phyloP scores from a whole-genome alignment of 192 early-diverging fungal genomes.

The Backusella sp. region DNA sequence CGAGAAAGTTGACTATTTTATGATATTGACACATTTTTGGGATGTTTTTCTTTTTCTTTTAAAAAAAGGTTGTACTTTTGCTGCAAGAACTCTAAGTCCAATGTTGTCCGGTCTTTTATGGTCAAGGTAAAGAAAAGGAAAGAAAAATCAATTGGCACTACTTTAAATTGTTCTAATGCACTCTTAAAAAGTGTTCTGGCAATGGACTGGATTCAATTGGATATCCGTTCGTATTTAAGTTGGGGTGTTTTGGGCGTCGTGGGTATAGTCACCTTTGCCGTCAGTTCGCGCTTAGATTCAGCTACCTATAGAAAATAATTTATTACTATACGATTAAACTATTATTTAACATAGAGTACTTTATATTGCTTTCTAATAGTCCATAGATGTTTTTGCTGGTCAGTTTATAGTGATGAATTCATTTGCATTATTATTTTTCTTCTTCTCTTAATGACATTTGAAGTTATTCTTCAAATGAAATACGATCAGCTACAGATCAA shows the following conservation, averaged over 20 bases:
- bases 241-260: slow-evolving; percentile 4
- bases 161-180: neutral
- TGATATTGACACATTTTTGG: neutral
- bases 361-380: too few species aligned
- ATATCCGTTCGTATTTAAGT: slow-evolving; percentile 6
- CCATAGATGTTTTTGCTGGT: too few species aligned
- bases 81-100: slow-evolving; percentile 47
- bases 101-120: slow-evolving; percentile 50
- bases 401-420: too few species aligned
- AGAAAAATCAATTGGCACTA: neutral
- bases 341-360: too few species aligned
- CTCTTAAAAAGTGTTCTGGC: slow-evolving; percentile 2
- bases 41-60: neutral
- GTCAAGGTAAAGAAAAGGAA: slow-evolving; percentile 39
- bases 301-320: neutral
- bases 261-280: neutral
- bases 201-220: slow-evolving; percentile 13
- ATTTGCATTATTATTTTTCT: too few species aligned
- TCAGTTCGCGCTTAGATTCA: slow-evolving; percentile 4
- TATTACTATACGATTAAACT: too few species aligned
- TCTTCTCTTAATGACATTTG: too few species aligned
- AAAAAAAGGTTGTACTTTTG: slow-evolving; percentile 11
- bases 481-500: too few species aligned
- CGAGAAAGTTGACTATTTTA: neutral
- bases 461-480: too few species aligned